These are phyloP conservation scores for Teratosphaeria destructans DNA, from an alignment of 2,329 filamentous ascomycete genomes.

Conservation along the genomic window DNA sequence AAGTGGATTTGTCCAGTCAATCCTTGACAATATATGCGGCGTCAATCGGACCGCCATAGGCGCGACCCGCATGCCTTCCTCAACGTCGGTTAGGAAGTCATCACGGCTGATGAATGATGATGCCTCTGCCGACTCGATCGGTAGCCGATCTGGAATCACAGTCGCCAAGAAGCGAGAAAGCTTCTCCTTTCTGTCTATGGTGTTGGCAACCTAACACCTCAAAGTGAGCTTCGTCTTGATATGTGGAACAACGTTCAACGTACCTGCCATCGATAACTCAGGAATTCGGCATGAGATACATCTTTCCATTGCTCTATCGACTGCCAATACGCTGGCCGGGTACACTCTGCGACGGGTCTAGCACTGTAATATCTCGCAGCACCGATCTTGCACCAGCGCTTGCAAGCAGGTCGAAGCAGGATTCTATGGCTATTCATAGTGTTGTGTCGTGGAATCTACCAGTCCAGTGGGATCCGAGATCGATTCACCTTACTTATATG, in stretches of 20 bases:
- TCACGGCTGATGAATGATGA: slow-evolving; percentile 36
- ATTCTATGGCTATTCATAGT: background rate
- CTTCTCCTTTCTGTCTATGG: slow-evolving; percentile 38
- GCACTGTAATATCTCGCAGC: background rate
- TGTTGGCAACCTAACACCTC: slow-evolving; percentile 35
- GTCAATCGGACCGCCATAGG: slow-evolving; percentile 53
- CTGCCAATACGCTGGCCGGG: slow-evolving; percentile 38
- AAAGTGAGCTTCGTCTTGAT: background rate
- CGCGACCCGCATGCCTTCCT: slow-evolving; percentile 41
- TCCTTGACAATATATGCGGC: slow-evolving; percentile 49
- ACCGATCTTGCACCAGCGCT: background rate
- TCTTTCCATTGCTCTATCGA: slow-evolving; percentile 41
- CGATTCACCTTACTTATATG: background rate
- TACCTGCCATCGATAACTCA: slow-evolving; percentile 47
- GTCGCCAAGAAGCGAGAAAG: slow-evolving; percentile 41
- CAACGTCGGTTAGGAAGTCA: slow-evolving; percentile 46
- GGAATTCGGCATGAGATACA: slow-evolving; percentile 39
- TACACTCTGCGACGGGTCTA: background rate
- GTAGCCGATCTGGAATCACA: slow-evolving; percentile 43
- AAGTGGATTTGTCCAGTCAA: slow-evolving; percentile 50
- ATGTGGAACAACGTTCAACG: slow-evolving; percentile 9
- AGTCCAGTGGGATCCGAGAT: background rate
- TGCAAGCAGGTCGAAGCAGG: background rate
- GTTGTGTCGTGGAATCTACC: background rate
- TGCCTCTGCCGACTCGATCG: slow-evolving; percentile 21